Base-by-base conservation (phyloP, 2,329 filamentous ascomycete genomes). In the Trichoderma citrinoviride region DNA sequence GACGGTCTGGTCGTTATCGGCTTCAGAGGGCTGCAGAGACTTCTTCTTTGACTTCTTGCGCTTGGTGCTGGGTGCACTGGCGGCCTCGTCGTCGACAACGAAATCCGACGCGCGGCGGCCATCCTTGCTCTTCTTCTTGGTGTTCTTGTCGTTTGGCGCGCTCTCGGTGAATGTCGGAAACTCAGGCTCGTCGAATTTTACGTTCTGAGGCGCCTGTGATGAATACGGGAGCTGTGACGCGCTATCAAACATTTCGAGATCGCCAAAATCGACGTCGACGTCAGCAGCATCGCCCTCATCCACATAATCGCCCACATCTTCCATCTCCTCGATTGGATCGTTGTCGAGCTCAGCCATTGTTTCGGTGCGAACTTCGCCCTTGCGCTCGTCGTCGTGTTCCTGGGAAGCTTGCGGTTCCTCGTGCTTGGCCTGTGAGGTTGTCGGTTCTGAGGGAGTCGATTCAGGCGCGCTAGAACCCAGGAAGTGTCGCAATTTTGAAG, bases 181-280 rank as follows among this genome's bases (percentile, higher is more conserved):
- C 6, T 67, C 40, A 19, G 61, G 58, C 14, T 72, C 72, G 25
- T 72, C 72, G 23, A 67, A 63, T 71, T 76, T 76, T 57, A 71
- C 54, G n/a, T 73, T 71, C 60, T 75, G 73, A 27, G 74, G 72
- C 12, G 69, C 74, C 58, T 74, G 73, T 7, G 75, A 74, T 7
- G 74, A 72, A 54, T 73, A 74, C n/a, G 74, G 71, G 15, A 69
- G 68, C 47, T 72, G 69, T 50, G 72, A 69, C 54, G 73, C 68
- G 67, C 76, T 78, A 65, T 78, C 75, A 61, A 78, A 78, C 71
- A 78, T 75, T 54, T 77, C 74, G 57, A 78, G 72, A 25, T 73
- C 62, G 23, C 76, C 76, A 64, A 77, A 77, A 57, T 77, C 74
- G 44, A 68, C 68, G 49, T 77, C 75, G 21, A 70, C 68, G 25